These are phyloP conservation scores for Pholiota molesta DNA, from an alignment of 768 basidiomycete genomes.

Conservation along the genomic window DNA sequence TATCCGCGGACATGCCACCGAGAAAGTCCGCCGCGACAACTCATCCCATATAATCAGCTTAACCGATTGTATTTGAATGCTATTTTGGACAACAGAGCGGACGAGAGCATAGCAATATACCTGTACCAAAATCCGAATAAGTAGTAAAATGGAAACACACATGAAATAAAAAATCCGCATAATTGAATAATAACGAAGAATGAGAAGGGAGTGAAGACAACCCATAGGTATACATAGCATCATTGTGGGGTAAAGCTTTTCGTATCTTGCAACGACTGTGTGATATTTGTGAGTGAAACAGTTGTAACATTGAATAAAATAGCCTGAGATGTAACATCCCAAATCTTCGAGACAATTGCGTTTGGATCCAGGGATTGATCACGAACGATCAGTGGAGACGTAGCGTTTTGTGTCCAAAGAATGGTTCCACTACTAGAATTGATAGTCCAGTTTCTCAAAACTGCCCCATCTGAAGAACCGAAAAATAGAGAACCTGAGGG, in stretches of 20 bases:
- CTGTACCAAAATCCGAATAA: neutral
- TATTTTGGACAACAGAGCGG: neutral
- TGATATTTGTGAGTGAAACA: conserved; percentile 48
- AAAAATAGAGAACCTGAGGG: conserved; percentile 58
- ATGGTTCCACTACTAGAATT: conserved; percentile 38
- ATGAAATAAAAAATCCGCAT: neutral
- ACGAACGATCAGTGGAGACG: conserved; percentile 51
- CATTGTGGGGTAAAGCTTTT: conserved; percentile 34
- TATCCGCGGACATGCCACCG: conserved; percentile 1
- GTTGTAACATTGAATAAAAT: conserved; percentile 31
- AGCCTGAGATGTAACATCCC: conserved; percentile 46
- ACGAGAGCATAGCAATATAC: neutral
- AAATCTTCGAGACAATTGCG: conserved; percentile 48
- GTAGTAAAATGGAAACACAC: neutral
- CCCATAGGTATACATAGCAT: conserved; percentile 8
- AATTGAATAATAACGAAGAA: neutral
- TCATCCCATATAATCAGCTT: neutral
- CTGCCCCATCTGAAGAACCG: conserved; percentile 51
- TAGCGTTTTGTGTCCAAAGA: conserved; percentile 56
- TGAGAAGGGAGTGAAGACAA: neutral
- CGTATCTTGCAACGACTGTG: conserved; percentile 38
- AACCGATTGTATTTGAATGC: too few relatives aligned
- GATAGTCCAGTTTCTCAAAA: conserved; percentile 59
- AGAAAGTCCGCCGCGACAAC: neutral
- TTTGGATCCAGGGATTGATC: conserved; percentile 48